A percentile compares a stretch with the other conserved stretches of the same genome.
phyloP scores from a whole-genome alignment of 495 filamentous ascomycete species.

The Penicillium paradoxum region DNA sequence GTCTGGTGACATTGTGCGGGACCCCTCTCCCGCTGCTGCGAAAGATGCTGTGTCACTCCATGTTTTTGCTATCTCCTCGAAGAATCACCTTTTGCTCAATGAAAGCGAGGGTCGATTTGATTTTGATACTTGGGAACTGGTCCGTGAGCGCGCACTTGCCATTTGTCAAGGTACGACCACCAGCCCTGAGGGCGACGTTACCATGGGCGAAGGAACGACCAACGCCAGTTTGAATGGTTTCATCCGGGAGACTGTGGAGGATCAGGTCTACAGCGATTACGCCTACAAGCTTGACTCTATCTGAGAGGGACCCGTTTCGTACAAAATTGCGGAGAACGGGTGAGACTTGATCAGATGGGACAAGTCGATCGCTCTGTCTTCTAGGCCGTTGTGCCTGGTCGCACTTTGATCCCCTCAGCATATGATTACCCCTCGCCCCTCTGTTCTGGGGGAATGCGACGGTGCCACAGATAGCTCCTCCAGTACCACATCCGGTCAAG shows the following conservation, averaged over 20 bases:
- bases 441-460: not conserved
- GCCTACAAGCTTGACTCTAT: conserved; percentile 37
- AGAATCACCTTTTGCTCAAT: conserved; percentile 66
- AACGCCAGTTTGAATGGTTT: conserved; percentile 51
- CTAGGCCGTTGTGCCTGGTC: not conserved
- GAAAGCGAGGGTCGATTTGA: conserved; percentile 80
- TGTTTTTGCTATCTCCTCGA: conserved; percentile 70
- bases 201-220: conserved; percentile 31
- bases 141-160: conserved; percentile 57
- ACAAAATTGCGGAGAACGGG: not conserved
- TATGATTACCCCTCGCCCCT: not conserved
- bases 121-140: conserved; percentile 69
- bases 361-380: not conserved
- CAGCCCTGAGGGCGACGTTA: conserved; percentile 44
- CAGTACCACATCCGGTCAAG: conserved; percentile 3
- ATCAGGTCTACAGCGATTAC: conserved; percentile 37
- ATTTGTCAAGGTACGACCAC: conserved; percentile 52
- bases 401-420: not conserved
- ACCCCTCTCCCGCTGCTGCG: conserved; percentile 53
- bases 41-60: conserved; percentile 63
- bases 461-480: not conserved
- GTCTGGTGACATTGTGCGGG: conserved; percentile 45
- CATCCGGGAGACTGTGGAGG: conserved; percentile 59
- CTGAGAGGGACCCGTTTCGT: conserved; percentile 21
- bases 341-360: not conserved